Evolutionary conservation across 768 basidiomycete genomes (phyloP), one percentile per base, ranked within the genome.

Genomic region (Russula vinacea): DNA sequence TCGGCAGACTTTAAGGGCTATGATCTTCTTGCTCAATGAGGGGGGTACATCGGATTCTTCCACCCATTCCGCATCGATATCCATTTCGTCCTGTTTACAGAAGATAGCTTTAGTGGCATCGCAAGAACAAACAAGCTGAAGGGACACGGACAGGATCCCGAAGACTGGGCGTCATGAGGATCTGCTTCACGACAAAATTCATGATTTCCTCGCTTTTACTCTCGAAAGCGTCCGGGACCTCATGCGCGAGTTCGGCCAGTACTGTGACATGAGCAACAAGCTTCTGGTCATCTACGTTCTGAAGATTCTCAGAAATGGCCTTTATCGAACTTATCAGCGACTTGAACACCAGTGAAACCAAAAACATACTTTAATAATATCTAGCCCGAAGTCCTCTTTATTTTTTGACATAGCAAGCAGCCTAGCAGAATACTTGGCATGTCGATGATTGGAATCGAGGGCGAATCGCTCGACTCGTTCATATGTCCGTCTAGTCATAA

Each of bases 341-440:
- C 9, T 40, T 40, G 39, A 63, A 32, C 4, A 52, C 40, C 3
- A 56, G 35, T 11, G 29, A 17, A 35, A 35, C 8, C 13, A 4
- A 42, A 33, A n/a, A 73, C 80, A 56, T 67, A 94, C 94, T 68
- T 90, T 84, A 35, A 93, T 78, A 11, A 92, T 77, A 11, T 82
- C 75, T 1, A 73, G 71, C 66, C 87, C 85, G 1, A 78, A 66
- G 2, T 81, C 77, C 8, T 79, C 79, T 16, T 81, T 78, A 51
- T 84, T 79, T 68, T 82, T 83, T 44, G 80, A 68, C 56, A 47
- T 11, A 6, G 66, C 79, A 58, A 96, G 71, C 39, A 90, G 78
- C 24, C 94, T 83, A 2, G 90, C 85, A 1, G 93, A 90, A 73
- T 92, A 95, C 73, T 98, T 98, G 22, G 92, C 89, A 66, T 88